Base-by-base conservation (phyloP, 2,329 filamentous ascomycete species). In the Penicillium sp. region DNA sequence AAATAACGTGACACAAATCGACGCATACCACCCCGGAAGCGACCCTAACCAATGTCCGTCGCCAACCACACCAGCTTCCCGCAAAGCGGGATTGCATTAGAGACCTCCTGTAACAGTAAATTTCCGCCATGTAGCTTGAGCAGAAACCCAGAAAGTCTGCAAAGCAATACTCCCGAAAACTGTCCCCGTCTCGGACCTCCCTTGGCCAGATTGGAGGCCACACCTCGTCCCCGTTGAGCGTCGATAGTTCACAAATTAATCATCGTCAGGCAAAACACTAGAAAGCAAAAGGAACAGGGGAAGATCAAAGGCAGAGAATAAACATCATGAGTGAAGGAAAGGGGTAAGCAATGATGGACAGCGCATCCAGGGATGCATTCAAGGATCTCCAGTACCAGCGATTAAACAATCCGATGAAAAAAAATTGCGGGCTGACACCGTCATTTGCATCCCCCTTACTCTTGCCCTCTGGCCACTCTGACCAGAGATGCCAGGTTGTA, bases 11-110 rank as follows among this genome's bases (percentile, higher is more conserved):
- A 66, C 63, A 60, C 62, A 62, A 58, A 68, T 72, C 66, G 73
- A 76, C 73, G 71, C 67, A 73, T 69, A 76, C 75, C 74, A 73
- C 75, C 75, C 75, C 75, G 72, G 75, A 76, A 73, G 75, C 75
- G 73, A 75, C 75, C 75, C 75, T 76, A 76, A 61, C 71, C 73
- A 76, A 65, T 66, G 63, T 76, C 75, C 75, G 63, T 75, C 75
- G 69, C 73, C 75, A 74, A 57, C 31, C 60, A 69, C 68, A 60
- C 58, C 44, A 59, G 50, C 40, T 29, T 40, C 55, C 53, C 47
- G 45, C 56, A 22, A 18, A 55, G 39, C 38, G 56, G 48, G 56
- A 55, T 47, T 29, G 22, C 31, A 48, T 38, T 18, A 39, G 34
- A 55, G 46, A 49, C 47, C 43, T 32, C 35, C 53, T 39, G 48